Conservation (phyloP, 2,329 filamentous ascomycete genomes). For the Capronia epimyces region DNA sequence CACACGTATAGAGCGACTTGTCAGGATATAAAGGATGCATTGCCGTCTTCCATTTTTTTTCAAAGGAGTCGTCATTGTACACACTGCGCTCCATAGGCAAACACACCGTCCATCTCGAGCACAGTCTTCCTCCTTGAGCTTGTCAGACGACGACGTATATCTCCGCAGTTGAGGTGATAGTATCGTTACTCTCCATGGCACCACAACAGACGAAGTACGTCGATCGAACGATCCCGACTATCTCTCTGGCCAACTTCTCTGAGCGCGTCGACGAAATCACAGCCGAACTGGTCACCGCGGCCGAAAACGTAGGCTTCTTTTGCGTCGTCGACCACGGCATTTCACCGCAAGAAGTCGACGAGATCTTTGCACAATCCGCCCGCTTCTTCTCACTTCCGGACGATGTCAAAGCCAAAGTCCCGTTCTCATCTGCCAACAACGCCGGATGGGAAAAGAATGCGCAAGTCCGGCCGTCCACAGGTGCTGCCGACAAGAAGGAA, state of each 20-base stretch:
- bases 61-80: background rate
- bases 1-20: background rate
- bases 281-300: conserved; percentile 47
- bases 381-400: conserved; percentile 53
- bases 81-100: background rate
- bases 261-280: conserved; percentile 52
- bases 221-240: conserved; percentile 44
- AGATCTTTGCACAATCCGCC: conserved; percentile 48
- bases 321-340: conserved; percentile 54
- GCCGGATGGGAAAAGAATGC: conserved; percentile 57
- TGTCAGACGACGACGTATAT: background rate
- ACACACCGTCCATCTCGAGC: too few species aligned
- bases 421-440: conserved; percentile 50
- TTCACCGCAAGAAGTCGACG: conserved; percentile 44
- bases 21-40: background rate
- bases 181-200: conserved; percentile 1
- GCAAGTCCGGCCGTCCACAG: conserved; percentile 57
- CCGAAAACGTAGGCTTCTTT: conserved; percentile 59
- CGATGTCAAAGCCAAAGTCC: conserved; percentile 49
- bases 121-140: background rate
- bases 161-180: background rate
- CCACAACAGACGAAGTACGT: conserved; percentile 22
- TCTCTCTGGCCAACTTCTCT: conserved; percentile 53
- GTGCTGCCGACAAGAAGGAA: conserved; percentile 55
- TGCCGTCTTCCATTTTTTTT: background rate